Conservation (phyloP, 176 grass and related monocot species). For the Urochloa ruziziensis region DNA sequence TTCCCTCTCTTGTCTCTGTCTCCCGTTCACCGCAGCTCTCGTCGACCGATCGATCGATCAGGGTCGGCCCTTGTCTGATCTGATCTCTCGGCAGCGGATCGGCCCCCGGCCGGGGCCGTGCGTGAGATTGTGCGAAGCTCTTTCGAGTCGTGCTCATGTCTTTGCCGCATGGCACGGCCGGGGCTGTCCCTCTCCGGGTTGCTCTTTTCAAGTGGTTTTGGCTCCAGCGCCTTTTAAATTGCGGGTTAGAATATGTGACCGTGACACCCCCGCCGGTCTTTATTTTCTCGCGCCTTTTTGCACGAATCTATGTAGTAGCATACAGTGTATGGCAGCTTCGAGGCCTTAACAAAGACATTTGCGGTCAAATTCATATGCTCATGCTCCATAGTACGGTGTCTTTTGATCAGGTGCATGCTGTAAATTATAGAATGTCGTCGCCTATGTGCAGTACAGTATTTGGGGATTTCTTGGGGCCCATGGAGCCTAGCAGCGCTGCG, state of each 20-base stretch:
- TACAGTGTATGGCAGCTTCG: not conserved
- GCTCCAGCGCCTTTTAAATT: slow-evolving; percentile 44
- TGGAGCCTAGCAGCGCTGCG: no score
- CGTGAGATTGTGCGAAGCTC: not conserved
- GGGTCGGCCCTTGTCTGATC: slow-evolving; percentile 19
- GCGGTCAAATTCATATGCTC: no score
- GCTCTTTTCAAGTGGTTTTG: slow-evolving; percentile 43
- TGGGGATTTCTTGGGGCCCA: no score
- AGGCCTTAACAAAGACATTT: slow-evolving; percentile 5
- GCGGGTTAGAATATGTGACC: slow-evolving; percentile 40
- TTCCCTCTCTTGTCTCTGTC: slow-evolving; percentile 12
- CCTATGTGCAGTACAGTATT: not conserved
- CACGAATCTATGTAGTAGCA: not conserved
- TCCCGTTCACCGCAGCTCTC: slow-evolving; percentile 4
- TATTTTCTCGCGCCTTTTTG: slow-evolving; percentile 1
- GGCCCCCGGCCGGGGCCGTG: not conserved
- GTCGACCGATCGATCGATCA: not conserved
- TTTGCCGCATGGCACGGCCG: not conserved
- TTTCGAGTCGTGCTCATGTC: slow-evolving; percentile 24
- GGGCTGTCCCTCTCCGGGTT: slow-evolving; percentile 30
- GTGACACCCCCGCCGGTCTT: slow-evolving; percentile 53
- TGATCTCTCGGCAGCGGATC: not conserved
- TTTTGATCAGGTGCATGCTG: no score
- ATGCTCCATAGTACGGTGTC: no score
- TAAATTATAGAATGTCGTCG: no score